These are phyloP conservation scores for Dryas octopetala DNA, from an alignment of 306 rosid species.

Conservation along the genomic window DNA sequence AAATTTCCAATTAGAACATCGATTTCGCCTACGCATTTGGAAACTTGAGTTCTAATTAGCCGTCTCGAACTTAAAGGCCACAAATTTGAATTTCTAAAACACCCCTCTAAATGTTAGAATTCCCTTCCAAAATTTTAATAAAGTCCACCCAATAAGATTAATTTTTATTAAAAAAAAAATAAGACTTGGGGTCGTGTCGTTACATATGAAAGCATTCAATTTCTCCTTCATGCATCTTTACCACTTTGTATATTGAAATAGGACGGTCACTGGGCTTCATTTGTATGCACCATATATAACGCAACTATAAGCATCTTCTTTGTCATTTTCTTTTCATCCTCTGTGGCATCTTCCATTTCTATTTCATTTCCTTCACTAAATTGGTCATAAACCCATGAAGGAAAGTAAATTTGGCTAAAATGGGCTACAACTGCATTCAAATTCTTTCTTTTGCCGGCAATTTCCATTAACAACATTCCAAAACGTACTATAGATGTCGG, in stretches of 20 bases:
- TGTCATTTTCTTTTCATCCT: not conserved
- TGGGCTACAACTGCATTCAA: conserved; percentile 2
- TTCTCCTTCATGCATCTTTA: conserved; percentile 15
- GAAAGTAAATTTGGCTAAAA: conserved; percentile 4
- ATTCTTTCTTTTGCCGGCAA: not conserved
- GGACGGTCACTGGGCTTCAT: conserved; percentile 13
- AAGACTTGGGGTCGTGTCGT: too few species aligned
- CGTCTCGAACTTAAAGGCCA: too few species aligned
- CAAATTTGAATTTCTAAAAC: too few species aligned
- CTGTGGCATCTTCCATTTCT: not conserved
- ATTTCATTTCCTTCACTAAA: not conserved
- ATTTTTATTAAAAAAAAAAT: too few species aligned
- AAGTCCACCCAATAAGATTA: too few species aligned
- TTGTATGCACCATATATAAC: conserved; percentile 9
- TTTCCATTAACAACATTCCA: conserved; percentile 14
- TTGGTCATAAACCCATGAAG: conserved; percentile 3
- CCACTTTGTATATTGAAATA: conserved; percentile 1
- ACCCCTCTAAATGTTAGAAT: too few species aligned
- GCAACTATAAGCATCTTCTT: conserved; percentile 14
- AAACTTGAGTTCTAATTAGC: too few species aligned
- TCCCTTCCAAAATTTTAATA: too few species aligned
- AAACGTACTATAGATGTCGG: conserved; percentile 8
- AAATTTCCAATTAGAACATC: too few species aligned
- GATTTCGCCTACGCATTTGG: too few species aligned
- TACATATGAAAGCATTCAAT: not conserved